Conservation (phyloP, 2,329 filamentous ascomycete genomes). For the Hypomyces rosellus region DNA sequence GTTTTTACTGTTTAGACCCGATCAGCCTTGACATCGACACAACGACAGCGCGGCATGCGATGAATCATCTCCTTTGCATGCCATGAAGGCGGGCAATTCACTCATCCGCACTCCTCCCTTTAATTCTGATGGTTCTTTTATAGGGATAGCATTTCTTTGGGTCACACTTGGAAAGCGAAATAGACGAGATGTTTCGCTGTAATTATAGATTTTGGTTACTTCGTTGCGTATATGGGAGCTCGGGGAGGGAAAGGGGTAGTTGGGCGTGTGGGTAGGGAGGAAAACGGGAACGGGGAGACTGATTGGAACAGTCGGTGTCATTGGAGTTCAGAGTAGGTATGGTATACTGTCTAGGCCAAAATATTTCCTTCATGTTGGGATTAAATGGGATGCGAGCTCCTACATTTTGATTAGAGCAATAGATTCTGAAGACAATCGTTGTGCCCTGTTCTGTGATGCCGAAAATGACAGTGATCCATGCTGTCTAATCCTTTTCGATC, state of each 20-base stretch:
- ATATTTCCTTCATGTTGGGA: too few species aligned
- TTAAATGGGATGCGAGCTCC: too few species aligned
- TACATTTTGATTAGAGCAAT: too few species aligned
- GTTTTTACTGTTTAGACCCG: constrained; percentile 7
- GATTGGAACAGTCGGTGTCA: constrained; percentile 8
- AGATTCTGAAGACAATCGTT: too few species aligned
- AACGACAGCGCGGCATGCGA: constrained; percentile 7
- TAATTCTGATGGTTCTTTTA: constrained; percentile 11
- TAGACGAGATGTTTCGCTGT: constrained; percentile 19
- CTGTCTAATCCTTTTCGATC: too few species aligned
- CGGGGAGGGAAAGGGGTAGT: constrained; percentile 1
- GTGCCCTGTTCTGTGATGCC: too few species aligned
- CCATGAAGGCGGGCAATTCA: constrained; percentile 8
- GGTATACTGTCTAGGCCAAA: constrained; percentile 6
- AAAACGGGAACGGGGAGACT: constrained; percentile 5
- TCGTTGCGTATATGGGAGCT: constrained; percentile 13
- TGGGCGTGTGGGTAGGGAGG: background rate
- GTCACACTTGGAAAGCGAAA: constrained; percentile 8
- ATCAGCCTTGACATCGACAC: constrained; percentile 9
- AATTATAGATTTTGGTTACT: constrained; percentile 26
- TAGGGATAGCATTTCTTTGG: constrained; percentile 12
- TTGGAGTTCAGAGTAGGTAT: constrained; percentile 12
- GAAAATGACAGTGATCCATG: too few species aligned
- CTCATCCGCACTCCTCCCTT: background rate
- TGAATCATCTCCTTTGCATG: constrained; percentile 8